A percentile compares a stretch with the other conserved stretches of the same genome.
These are phyloP conservation scores for Arxiozyma heterogenica DNA, from an alignment of 1,139 yeast species.

Conservation along the genomic window DNA sequence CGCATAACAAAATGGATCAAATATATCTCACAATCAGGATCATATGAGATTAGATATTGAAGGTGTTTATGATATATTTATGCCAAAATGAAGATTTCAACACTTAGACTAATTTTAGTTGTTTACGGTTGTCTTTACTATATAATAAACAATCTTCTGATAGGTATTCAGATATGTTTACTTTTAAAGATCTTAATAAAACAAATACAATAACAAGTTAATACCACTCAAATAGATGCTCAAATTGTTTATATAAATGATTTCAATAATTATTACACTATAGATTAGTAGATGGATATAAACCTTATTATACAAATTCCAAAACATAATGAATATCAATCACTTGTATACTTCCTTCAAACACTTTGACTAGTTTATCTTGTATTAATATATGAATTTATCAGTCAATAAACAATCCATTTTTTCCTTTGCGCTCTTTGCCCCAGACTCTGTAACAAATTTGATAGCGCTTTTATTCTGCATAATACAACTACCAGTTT, in stretches of 20 bases:
- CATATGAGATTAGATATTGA: slow-evolving; percentile 66
- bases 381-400: no score
- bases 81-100: no score
- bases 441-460: background rate
- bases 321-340: no score
- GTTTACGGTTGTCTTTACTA: no score
- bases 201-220: background rate
- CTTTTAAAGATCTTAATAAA: background rate
- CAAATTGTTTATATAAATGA: background rate
- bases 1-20: slow-evolving; percentile 72
- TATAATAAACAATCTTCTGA: background rate
- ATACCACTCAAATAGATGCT: no score
- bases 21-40: slow-evolving; percentile 65
- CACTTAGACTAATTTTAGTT: no score
- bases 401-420: background rate
- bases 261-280: background rate
- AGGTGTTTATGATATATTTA: background rate
- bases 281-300: no score
- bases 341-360: no score
- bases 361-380: no score
- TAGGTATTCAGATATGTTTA: no score
- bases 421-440: background rate
- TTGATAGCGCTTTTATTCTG: background rate
- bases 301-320: no score
- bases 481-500: no score